Evolutionary conservation across 208 protist species (phyloP), one percentile per base, ranked within the genome.

Genomic region (Trypanosoma grayi): DNA sequence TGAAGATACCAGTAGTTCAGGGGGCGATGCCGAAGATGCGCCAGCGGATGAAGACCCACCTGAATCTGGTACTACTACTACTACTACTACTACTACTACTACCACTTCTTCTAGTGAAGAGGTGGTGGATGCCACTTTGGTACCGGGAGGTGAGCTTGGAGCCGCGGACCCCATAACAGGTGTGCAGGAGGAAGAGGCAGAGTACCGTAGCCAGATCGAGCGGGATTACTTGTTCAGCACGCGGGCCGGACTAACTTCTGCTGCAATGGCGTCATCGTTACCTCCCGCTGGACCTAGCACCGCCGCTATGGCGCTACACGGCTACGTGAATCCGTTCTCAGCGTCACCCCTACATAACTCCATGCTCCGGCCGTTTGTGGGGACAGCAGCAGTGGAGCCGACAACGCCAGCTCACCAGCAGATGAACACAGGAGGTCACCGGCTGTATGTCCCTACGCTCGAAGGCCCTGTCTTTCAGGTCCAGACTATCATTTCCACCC

Each of bases 181-280:
- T 2, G 64, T 93, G 8, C 74, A 79, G 50, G 67, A 71, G 30
- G 70, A 86, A 5, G 83, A 93, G 7, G 80, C 81, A 25, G 63
- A 76, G 43, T 91, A 91, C 73, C 83, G 87, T n/a, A 66, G 54
- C 20, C 87, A 93, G 50, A 93, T 93, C 61, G 83, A 90, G 44
- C 77, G 75, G 18, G 81, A 91, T 60, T 93, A 93, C 75, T 70
- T 54, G 65, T 87, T 87, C 66, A 88, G 78, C 65, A 91, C 81
- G 5, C 50, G 66, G 4, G 56, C 68, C 6, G 72, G 59, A 34
- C 40, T 65, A 1, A 36, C 52, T 16, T 47, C 60, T 0, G 44
- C 56, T 31, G 56, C 56, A 43, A 53, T 62, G 28, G 28, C 30
- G 13, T 41, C 25, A 28, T 30, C 56, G 4, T 31, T 62, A 20